Percentiles rank a stretch among this genome's conserved stretches.
Evolutionary conservation across 108 stramenopile species (phyloP).

Genomic region (Nitzschia palea): DNA sequence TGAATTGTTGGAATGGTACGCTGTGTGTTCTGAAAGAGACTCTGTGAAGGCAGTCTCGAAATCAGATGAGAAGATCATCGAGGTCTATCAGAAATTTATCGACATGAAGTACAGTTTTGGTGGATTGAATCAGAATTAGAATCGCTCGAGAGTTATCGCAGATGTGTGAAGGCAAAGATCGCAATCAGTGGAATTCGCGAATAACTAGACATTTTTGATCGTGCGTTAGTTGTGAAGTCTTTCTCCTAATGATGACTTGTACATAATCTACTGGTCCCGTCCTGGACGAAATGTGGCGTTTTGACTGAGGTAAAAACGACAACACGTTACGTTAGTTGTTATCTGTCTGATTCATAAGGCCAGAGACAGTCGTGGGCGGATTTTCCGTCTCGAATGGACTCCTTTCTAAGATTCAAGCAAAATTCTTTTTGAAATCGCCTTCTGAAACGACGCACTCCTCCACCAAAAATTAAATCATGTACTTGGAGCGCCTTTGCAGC

Average conservation of each 20-base stretch:
- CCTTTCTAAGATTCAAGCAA: constrained; percentile 37
- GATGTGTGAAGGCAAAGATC: too few relatives aligned
- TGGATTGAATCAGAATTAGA: constrained; percentile 22
- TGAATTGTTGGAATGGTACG: constrained; percentile 31
- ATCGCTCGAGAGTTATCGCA: too few relatives aligned
- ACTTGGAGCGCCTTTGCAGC: constrained; percentile 56
- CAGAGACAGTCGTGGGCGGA: not conserved
- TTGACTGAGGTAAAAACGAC: too few relatives aligned
- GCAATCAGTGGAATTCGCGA: too few relatives aligned
- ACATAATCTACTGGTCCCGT: too few relatives aligned
- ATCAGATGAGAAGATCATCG: constrained; percentile 36
- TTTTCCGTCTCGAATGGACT: not conserved
- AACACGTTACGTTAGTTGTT: too few relatives aligned
- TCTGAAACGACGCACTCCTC: constrained; percentile 58
- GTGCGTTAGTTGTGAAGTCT: too few relatives aligned
- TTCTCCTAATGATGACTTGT: too few relatives aligned
- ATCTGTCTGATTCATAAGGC: not conserved
- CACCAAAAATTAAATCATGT: constrained; percentile 70
- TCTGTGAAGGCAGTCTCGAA: constrained; percentile 43
- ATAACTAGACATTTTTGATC: too few relatives aligned
- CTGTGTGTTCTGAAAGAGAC: constrained; percentile 34
- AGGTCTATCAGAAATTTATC: constrained; percentile 36
- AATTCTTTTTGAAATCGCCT: constrained; percentile 64
- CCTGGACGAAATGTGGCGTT: too few relatives aligned
- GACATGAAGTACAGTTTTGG: constrained; percentile 41